phyloP scores from a whole-genome alignment of 2,329 filamentous ascomycete species.

The Helicocarpus griseus region DNA sequence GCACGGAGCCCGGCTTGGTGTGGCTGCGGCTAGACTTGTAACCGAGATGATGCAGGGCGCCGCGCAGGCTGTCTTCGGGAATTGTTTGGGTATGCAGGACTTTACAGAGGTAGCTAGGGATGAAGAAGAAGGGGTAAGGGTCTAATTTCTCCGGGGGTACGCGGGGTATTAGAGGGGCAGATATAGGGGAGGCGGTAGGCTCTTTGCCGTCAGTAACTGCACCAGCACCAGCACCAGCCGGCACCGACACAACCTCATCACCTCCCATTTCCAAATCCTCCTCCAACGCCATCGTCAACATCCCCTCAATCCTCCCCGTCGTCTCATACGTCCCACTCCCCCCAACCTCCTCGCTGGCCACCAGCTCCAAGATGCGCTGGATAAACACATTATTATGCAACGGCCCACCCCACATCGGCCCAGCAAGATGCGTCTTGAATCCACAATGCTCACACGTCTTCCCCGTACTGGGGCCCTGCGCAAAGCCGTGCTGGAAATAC shows the following conservation, averaged over 20 bases:
- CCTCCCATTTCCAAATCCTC: constrained; percentile 44
- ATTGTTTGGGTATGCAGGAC: constrained; percentile 72
- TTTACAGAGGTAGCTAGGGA: constrained; percentile 63
- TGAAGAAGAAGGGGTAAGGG: constrained; percentile 76
- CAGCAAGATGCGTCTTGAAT: constrained; percentile 74
- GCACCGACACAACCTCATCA: constrained; percentile 7
- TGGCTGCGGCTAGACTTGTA: constrained; percentile 81
- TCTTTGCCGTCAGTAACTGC: neutral
- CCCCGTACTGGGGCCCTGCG: constrained; percentile 58
- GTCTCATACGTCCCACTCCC: constrained; percentile 69
- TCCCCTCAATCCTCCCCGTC: constrained; percentile 71
- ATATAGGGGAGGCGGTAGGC: constrained; percentile 8
- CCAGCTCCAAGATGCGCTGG: constrained; percentile 61
- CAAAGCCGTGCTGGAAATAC: constrained; percentile 70
- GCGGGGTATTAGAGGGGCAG: constrained; percentile 32
- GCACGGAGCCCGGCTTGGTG: constrained; percentile 79
- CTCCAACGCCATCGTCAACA: constrained; percentile 81
- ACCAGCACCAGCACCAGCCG: neutral
- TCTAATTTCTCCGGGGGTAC: constrained; percentile 57
- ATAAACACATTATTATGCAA: constrained; percentile 81
- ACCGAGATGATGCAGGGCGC: constrained; percentile 70
- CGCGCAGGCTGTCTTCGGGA: constrained; percentile 66
- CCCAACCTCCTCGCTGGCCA: constrained; percentile 56
- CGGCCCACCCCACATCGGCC: constrained; percentile 90
- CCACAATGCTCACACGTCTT: constrained; percentile 73